A percentile compares a stretch with the other conserved stretches of the same genome.
phyloP scores from a whole-genome alignment of 495 filamentous ascomycete species.

The Massariosphaeria phaeospora region DNA sequence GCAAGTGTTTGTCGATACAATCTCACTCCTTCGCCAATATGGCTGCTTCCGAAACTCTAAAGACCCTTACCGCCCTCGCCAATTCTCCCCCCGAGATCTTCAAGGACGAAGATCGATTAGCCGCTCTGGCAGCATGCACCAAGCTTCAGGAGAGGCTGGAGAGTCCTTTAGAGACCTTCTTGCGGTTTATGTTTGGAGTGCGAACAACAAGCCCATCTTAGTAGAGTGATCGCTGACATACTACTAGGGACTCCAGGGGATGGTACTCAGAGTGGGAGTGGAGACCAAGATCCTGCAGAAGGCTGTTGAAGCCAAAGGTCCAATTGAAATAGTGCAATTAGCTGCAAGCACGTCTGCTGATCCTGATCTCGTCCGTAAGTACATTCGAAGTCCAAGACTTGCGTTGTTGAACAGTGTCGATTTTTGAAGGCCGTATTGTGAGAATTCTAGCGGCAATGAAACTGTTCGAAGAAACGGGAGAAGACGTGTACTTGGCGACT shows the following conservation, averaged over 20 bases:
- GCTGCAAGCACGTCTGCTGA: too few species aligned
- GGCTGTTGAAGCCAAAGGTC: too few species aligned
- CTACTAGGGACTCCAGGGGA: not conserved
- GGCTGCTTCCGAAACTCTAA: too few species aligned
- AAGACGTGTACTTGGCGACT: not conserved
- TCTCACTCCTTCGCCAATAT: too few species aligned
- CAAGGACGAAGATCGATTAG: not conserved
- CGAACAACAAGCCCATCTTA: not conserved
- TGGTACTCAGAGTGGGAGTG: not conserved
- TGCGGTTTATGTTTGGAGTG: not conserved
- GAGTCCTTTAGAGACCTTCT: not conserved
- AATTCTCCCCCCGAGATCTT: too few species aligned
- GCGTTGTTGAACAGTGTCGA: not conserved
- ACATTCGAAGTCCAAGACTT: not conserved
- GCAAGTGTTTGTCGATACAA: too few species aligned
- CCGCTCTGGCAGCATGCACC: not conserved
- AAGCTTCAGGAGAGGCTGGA: not conserved
- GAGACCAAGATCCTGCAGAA: too few species aligned
- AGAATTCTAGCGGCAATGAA: not conserved
- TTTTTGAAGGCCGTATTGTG: conserved; percentile 5
- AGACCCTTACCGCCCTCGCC: too few species aligned
- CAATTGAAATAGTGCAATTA: too few species aligned
- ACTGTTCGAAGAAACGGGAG: not conserved
- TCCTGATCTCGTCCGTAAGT: not conserved
- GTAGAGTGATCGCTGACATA: not conserved